Percentiles rank a stretch among this genome's conserved stretches.
These are phyloP conservation scores for Saxophila tyrrhenica DNA, from an alignment of 495 filamentous ascomycete genomes.

Conservation along the genomic window DNA sequence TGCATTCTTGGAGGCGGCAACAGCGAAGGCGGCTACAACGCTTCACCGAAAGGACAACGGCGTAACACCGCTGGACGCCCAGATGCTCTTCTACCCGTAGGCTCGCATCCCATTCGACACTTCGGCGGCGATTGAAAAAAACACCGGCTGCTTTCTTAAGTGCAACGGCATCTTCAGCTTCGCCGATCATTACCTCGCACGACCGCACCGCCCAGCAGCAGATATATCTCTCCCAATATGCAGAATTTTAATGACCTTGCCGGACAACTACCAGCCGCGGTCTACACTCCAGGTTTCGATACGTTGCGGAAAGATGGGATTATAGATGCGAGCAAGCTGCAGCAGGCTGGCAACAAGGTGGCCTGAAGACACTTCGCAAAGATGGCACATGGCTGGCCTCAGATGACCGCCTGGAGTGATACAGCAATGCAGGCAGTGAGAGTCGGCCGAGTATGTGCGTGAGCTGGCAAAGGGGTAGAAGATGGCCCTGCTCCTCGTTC, in stretches of 20 bases:
- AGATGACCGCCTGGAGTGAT: conserved; percentile 31
- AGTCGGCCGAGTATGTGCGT: no score
- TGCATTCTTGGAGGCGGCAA: conserved; percentile 25
- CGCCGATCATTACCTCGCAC: conserved; percentile 30
- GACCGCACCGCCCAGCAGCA: conserved; percentile 6
- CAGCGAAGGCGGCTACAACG: conserved; percentile 29
- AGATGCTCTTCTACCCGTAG: conserved; percentile 32
- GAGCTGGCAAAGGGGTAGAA: no score
- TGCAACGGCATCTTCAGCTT: conserved; percentile 33
- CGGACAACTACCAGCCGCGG: conserved; percentile 18
- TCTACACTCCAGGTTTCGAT: conserved; percentile 33
- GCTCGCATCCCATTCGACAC: conserved; percentile 31
- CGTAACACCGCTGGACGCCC: conserved; percentile 17
- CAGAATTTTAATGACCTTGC: conserved; percentile 8
- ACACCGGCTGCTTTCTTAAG: conserved; percentile 27
- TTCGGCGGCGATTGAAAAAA: conserved; percentile 27
- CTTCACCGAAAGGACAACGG: conserved; percentile 23
- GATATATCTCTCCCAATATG: conserved; percentile 15
- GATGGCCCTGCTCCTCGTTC: no score
- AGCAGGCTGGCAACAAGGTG: conserved; percentile 23
- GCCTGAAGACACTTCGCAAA: conserved; percentile 26
- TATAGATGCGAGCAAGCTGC: conserved; percentile 29
- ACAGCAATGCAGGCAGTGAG: conserved; percentile 22
- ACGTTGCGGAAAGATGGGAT: conserved; percentile 31
- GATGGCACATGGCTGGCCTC: conserved; percentile 29